Evolutionary conservation across 805 yeast genomes (phyloP), one percentile per base, ranked within the genome.

Genomic region (Allodekkera sacchari): DNA sequence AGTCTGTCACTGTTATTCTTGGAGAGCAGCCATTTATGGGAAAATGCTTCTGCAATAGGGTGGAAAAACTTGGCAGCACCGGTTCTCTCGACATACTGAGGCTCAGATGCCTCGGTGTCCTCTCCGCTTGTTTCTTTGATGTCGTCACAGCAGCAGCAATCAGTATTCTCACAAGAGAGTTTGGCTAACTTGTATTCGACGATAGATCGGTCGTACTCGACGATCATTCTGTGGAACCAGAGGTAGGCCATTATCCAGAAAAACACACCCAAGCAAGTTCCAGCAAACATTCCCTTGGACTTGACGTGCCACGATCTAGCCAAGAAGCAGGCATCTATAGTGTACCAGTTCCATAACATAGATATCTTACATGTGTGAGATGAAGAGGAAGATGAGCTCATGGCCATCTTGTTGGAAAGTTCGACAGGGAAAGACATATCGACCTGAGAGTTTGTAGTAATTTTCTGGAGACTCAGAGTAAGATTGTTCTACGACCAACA

Each of bases 291-390:
- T 1, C 77, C 79, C 34, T 58, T 59, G 3, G 75, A 59, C 11
- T 53, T 61, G 27, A 74, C 71, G 36, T 73, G 82, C 87, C 87
- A 78, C 19, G 77, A 56, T 27, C 52, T 59, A 6, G 83, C 65
- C 38, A 79, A 61, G 46, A 78, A 78, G 48, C 84, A 79, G 5
- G 77, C 57, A 42, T 78, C 77, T 18, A 77, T 63, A 0, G 82
- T 75, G 42, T 74, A 61, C 84, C 85, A 78, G 50, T 78, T 79
- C 84, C 85, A 79, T 37, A 74, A 52, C 85, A 78, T 78, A 4
- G 52, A 46, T 15, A 48, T 44, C 25, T 47, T 46, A 36, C 52
- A 47, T 3, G 38, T 17, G 26, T 38, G 35, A 10, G 44, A 7
- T 7, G 27, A 5, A 7, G 29, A 9, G 9, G 25, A 8, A 5